Conservation (phyloP, 768 basidiomycete species). For the Lentinula aciculospora region DNA sequence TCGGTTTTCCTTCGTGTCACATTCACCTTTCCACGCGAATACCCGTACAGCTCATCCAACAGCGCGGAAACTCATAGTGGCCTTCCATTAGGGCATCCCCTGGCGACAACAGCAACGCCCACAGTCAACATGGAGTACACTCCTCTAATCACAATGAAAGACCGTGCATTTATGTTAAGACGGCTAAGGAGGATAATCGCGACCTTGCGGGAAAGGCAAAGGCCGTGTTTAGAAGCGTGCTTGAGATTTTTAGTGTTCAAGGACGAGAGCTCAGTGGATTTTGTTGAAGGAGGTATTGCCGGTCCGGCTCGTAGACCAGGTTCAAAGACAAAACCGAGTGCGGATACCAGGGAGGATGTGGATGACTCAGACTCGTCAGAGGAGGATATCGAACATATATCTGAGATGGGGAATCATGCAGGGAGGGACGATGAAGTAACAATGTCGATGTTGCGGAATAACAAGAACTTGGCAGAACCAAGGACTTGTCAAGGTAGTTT, state of each 20-base stretch:
- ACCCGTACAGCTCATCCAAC: constrained; percentile 56
- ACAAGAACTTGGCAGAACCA: constrained; percentile 80
- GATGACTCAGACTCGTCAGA: constrained; percentile 59
- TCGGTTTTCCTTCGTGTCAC: constrained; percentile 84
- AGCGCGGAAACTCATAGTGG: background rate
- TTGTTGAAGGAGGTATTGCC: background rate
- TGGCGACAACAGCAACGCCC: constrained; percentile 49
- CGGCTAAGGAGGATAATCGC: constrained; percentile 44
- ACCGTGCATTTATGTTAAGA: constrained; percentile 73
- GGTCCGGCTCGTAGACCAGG: background rate
- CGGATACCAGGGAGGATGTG: background rate
- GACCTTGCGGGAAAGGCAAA: constrained; percentile 59
- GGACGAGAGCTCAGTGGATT: constrained; percentile 33
- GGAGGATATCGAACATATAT: constrained; percentile 38
- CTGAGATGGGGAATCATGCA: constrained; percentile 24
- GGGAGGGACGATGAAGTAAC: constrained; percentile 45
- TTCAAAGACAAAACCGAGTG: background rate
- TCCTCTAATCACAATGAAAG: constrained; percentile 71
- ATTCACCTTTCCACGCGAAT: constrained; percentile 83
- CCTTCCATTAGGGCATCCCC: background rate
- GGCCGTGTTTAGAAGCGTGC: constrained; percentile 84
- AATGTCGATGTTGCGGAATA: constrained; percentile 49
- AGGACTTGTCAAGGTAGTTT: constrained; percentile 85
- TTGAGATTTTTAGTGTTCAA: constrained; percentile 75
- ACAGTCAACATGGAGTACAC: constrained; percentile 80